phyloP scores from a whole-genome alignment of 768 basidiomycete genomes.

The Boletus vinaceobasis region DNA sequence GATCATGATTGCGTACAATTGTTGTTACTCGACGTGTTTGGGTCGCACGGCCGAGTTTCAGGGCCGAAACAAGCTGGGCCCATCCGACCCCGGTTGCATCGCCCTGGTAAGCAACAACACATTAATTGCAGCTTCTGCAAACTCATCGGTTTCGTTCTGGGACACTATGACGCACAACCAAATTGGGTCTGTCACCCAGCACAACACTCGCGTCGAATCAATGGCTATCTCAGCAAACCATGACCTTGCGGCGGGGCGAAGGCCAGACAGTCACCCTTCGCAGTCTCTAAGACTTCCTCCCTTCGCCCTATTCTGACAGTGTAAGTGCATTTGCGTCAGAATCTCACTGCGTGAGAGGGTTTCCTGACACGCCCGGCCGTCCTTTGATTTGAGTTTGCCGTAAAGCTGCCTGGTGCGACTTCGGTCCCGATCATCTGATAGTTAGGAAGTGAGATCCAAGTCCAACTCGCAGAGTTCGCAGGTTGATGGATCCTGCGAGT shows the following conservation, averaged over 20 bases:
- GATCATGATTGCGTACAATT: constrained; percentile 98
- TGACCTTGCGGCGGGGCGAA: background rate
- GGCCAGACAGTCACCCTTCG: background rate
- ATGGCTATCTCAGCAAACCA: background rate
- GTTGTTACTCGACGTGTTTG: constrained; percentile 94
- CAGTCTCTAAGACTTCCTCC: background rate
- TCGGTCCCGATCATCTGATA: background rate
- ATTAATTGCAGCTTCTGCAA: too few species aligned
- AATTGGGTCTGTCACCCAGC: background rate
- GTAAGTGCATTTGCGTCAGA: too few species aligned
- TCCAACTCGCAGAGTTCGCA: background rate
- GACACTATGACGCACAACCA: too few species aligned
- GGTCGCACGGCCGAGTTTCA: constrained; percentile 87
- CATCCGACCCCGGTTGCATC: too few species aligned
- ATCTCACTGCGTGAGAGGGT: too few species aligned
- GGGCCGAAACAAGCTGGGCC: constrained; percentile 84
- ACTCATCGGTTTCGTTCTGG: too few species aligned
- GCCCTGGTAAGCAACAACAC: too few species aligned
- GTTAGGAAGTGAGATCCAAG: background rate
- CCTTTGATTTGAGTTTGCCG: too few species aligned
- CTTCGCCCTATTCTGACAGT: background rate
- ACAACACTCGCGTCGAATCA: background rate
- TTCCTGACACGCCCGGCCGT: too few species aligned
- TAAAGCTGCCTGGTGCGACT: too few species aligned
- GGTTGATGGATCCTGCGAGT: background rate